Evolutionary conservation across 129 eudicot species (phyloP), one percentile per base, ranked within the genome.

Genomic region (Lactuca saligna): DNA sequence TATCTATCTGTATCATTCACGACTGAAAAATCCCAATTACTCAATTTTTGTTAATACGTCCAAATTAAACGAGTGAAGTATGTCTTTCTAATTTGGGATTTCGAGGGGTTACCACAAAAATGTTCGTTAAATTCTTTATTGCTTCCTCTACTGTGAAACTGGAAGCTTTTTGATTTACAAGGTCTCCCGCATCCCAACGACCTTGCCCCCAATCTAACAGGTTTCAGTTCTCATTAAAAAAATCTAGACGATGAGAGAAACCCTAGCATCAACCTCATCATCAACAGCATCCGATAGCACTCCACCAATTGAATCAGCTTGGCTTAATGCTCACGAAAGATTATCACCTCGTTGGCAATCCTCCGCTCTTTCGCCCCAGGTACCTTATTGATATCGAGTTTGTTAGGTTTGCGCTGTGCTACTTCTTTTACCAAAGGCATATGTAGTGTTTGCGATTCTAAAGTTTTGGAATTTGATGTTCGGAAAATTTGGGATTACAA

Each of bases 321-420:
- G 87, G 84, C 65, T 79, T 61, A 76, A 79, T 37, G 63, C 84
- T 61, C 70, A 69, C 66, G 64, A 73, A 55, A 54, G 65, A 4
- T 55, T 80, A 75, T 72, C 83, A n/a, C 89, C 87, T 71, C 87
- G 81, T 46, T 87, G 95, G 97, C 85, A 71, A 55, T 78, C 95
- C 33, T 61, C 71, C 17, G 38, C 87, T 38, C 65, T 62, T 65
- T 74, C 88, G 65, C 74, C 77, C 38, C 83, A 70, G 79, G 97
- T 90, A 61, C 35, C 9, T 50, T 75, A 10, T 12, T 15, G 48
- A 14, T 51, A 54, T 44, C 13, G 41, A 37, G 3, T 8, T 37
- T 54, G 12, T 68, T 34, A 20, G 56, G 35, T 66, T 29, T 50
- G 13, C 41, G 5, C 31, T 13, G 46, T 67, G 61, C 2, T 61